Conservation (phyloP, 208 protist genomes). For the Leishmania amazonensis region DNA sequence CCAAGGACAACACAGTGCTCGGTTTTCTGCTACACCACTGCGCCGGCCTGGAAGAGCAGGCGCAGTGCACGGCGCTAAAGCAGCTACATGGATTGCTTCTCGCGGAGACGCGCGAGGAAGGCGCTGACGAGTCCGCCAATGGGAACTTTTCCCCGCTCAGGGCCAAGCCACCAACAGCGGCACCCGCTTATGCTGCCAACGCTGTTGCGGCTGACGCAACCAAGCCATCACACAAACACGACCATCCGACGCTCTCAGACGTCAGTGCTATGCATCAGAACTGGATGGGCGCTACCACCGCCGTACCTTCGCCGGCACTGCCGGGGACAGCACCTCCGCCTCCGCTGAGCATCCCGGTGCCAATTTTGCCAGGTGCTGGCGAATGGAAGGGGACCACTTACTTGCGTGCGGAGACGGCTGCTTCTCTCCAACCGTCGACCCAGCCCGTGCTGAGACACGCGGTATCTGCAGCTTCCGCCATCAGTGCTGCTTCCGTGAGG, state of each 20-base stretch:
- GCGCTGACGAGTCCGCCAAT: not conserved
- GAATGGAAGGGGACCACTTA: conserved; percentile 35
- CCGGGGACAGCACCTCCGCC: not conserved
- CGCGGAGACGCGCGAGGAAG: not conserved
- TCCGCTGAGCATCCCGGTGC: conserved; percentile 29
- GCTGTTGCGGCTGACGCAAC: not conserved
- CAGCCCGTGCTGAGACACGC: no score
- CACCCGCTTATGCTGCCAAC: not conserved
- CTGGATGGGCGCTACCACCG: not conserved
- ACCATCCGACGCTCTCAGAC: not conserved
- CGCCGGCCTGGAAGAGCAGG: conserved; percentile 9
- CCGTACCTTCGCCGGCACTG: not conserved
- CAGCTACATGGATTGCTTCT: conserved; percentile 19
- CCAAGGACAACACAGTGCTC: conserved; percentile 10
- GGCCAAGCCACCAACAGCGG: not conserved
- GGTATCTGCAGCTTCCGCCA: not conserved
- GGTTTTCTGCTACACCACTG: conserved; percentile 24
- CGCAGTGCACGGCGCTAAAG: conserved; percentile 20
- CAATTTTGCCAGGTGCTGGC: conserved; percentile 30
- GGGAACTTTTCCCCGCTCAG: not conserved
- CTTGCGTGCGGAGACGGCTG: not conserved
- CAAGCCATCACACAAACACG: not conserved
- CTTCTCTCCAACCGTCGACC: not conserved
- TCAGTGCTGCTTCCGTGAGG: not conserved
- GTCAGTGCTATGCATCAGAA: not conserved